A percentile compares a stretch with the other conserved stretches of the same genome.
Conservation (phyloP, 73 alveolate species). For the Tetrahymena elliotti region DNA sequence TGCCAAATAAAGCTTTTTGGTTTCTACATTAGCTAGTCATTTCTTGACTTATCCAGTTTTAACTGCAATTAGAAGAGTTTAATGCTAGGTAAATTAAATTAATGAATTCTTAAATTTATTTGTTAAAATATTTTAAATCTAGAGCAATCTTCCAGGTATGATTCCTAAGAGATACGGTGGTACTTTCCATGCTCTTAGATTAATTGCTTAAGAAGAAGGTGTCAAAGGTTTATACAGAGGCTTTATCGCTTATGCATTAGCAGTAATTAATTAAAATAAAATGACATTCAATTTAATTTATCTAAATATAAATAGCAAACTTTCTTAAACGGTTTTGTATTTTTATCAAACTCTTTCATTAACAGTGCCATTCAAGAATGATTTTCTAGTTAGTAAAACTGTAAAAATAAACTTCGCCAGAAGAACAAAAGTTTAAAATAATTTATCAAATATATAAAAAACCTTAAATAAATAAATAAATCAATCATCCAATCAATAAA, state of each 20-base stretch:
- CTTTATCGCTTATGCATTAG: slow-evolving; percentile 18
- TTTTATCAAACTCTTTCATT: not conserved
- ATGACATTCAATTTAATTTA: not conserved
- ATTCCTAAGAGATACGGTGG: slow-evolving; percentile 44
- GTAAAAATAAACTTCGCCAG: not conserved
- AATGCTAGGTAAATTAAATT: slow-evolving; percentile 37
- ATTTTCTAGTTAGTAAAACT: not conserved
- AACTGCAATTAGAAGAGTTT: slow-evolving; percentile 57
- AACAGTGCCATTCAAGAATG: not conserved
- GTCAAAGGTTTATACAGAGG: slow-evolving; percentile 52
- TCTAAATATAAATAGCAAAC: not conserved
- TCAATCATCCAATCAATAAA: too few relatives aligned
- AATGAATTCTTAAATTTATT: not conserved
- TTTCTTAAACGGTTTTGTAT: not conserved
- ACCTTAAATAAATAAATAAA: too few relatives aligned
- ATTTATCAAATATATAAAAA: not conserved
- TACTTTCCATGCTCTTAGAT: slow-evolving; percentile 43
- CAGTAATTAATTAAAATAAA: not conserved
- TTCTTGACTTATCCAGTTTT: slow-evolving; percentile 51
- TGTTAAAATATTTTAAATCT: not conserved
- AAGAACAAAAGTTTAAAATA: not conserved
- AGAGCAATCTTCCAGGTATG: slow-evolving; percentile 42
- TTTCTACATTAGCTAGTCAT: slow-evolving; percentile 3
- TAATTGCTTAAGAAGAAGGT: slow-evolving; percentile 48
- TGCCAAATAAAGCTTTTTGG: not conserved